Conservation (phyloP, 129 eudicot genomes). For the Flaveria robusta region DNA sequence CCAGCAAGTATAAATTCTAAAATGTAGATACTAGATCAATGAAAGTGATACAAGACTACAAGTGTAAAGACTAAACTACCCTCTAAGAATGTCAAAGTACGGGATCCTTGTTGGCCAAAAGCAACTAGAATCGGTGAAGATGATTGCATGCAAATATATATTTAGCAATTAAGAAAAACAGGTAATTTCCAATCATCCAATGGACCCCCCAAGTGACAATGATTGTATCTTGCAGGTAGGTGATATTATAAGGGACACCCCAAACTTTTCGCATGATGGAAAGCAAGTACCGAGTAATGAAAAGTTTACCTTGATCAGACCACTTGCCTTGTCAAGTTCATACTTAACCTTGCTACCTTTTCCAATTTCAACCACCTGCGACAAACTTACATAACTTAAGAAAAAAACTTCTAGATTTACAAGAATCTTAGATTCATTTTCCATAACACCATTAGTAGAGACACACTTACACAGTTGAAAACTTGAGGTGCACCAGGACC, state of each 20-base stretch:
- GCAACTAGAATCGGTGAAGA: not conserved
- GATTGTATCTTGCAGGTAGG: not conserved
- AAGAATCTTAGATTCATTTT: not conserved
- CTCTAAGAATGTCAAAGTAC: not conserved
- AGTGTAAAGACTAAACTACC: not conserved
- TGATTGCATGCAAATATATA: not conserved
- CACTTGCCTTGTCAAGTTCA: conserved; percentile 89
- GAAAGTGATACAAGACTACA: not conserved
- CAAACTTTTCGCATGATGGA: not conserved
- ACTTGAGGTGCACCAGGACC: conserved; percentile 93
- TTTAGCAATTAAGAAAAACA: conserved; percentile 13
- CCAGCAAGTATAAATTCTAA: conserved; percentile 3
- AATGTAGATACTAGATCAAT: not conserved
- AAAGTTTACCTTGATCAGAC: conserved; percentile 72
- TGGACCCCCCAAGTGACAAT: not conserved
- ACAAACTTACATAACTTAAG: conserved; percentile 5
- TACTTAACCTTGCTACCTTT: conserved; percentile 98
- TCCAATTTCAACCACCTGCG: conserved; percentile 88
- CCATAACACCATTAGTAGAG: conserved; percentile 3
- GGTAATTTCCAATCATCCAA: not conserved
- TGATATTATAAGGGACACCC: not conserved
- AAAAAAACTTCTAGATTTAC: not conserved
- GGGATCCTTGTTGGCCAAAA: not conserved
- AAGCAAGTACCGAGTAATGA: conserved; percentile 10
- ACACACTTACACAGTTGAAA: conserved; percentile 75